Evolutionary conservation across 345 rosid species (phyloP).

Genomic region (Excoecaria cochinchinensis): DNA sequence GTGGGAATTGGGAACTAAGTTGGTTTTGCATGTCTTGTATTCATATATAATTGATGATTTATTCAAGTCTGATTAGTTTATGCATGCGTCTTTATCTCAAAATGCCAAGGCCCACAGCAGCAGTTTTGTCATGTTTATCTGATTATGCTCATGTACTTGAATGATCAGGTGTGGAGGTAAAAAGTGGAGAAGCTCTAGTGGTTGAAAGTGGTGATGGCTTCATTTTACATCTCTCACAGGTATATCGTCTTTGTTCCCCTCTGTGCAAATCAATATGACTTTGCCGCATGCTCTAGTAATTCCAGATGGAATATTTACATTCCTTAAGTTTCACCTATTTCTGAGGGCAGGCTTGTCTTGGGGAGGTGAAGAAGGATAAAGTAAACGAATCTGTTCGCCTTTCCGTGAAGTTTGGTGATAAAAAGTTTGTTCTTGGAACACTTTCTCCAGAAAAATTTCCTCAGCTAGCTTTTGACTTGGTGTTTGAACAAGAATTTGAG

Average conservation of each 20-base stretch:
- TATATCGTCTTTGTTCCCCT: slow-evolving; percentile 2
- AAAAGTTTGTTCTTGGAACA: slow-evolving; percentile 59
- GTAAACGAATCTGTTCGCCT: slow-evolving; percentile 38
- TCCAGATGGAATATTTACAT: background rate
- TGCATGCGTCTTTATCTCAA: background rate
- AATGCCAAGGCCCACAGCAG: background rate
- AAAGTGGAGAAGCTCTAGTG: slow-evolving; percentile 36
- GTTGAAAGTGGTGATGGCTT: slow-evolving; percentile 36
- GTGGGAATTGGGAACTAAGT: background rate
- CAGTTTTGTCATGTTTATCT: background rate
- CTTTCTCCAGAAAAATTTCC: slow-evolving; percentile 63
- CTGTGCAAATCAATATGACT: background rate
- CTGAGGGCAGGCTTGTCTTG: slow-evolving; percentile 52
- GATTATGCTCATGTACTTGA: background rate
- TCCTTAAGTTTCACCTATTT: slow-evolving; percentile 3
- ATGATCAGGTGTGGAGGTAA: slow-evolving; percentile 63
- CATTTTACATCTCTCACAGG: slow-evolving; percentile 68
- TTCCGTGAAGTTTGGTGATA: slow-evolving; percentile 35
- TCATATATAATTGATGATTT: background rate
- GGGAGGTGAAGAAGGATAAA: slow-evolving; percentile 51
- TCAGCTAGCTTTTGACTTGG: slow-evolving; percentile 57
- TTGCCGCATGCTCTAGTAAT: background rate
- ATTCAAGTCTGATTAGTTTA: background rate
- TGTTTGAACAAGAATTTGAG: slow-evolving; percentile 49
- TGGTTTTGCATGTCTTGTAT: background rate